These are phyloP conservation scores for Verticillium alfalfae DNA, from an alignment of 2,329 filamentous ascomycete genomes.

Conservation along the genomic window DNA sequence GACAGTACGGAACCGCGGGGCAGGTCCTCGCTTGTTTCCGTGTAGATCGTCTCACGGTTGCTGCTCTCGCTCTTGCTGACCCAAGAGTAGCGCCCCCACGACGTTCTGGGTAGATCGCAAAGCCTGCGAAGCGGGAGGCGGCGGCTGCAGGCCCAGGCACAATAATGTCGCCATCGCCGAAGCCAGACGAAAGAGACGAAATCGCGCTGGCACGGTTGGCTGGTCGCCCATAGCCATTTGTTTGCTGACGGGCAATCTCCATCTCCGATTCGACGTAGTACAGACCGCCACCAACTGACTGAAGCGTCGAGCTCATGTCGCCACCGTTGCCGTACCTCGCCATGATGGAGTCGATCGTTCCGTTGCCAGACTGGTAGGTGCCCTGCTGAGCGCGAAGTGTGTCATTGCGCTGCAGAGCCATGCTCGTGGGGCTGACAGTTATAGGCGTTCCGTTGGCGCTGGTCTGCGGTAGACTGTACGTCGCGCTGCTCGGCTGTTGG, in stretches of 20 bases:
- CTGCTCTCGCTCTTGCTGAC: slow-evolving; percentile 18
- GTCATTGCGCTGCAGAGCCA: slow-evolving; percentile 5
- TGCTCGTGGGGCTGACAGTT: slow-evolving; percentile 6
- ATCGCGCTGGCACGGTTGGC: slow-evolving; percentile 41
- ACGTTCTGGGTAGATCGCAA: slow-evolving; percentile 8
- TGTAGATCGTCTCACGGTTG: slow-evolving; percentile 46
- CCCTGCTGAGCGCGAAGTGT: slow-evolving; percentile 11
- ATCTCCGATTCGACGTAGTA: slow-evolving; percentile 34
- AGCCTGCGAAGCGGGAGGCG: slow-evolving; percentile 6
- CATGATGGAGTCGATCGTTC: slow-evolving; percentile 12
- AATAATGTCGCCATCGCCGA: slow-evolving; percentile 57
- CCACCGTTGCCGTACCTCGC: slow-evolving; percentile 7
- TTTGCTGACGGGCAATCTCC: slow-evolving; percentile 27
- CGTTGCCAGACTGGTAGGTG: slow-evolving; percentile 6
- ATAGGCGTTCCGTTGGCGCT: slow-evolving; percentile 7
- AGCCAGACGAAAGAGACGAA: slow-evolving; percentile 59
- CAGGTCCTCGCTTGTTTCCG: slow-evolving; percentile 45
- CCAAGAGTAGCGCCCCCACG: slow-evolving; percentile 28
- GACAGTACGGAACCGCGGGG: slow-evolving; percentile 53
- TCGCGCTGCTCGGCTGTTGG: neutral
- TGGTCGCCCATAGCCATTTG: slow-evolving; percentile 21
- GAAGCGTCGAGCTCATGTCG: slow-evolving; percentile 20
- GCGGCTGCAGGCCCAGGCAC: slow-evolving; percentile 22
- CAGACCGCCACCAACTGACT: slow-evolving; percentile 27
- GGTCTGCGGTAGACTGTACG: slow-evolving; percentile 7